A percentile compares a stretch with the other conserved stretches of the same genome.
Conservation (phyloP, 805 yeast species). For the Candida vaughaniae region DNA sequence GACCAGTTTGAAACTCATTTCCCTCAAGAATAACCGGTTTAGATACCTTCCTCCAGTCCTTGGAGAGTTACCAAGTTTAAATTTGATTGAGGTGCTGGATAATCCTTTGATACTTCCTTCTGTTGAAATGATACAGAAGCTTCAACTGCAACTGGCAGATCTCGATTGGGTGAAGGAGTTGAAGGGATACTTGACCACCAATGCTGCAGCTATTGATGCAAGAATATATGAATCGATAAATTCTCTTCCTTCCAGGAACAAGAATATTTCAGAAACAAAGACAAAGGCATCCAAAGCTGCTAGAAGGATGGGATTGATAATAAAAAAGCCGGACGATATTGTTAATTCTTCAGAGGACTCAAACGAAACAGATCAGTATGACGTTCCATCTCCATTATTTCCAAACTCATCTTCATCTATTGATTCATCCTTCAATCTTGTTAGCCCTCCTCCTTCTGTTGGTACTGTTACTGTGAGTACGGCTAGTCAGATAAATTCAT, state of each 20-base stretch:
- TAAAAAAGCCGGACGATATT: constrained; percentile 39
- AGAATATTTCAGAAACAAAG: constrained; percentile 38
- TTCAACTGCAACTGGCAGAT: constrained; percentile 37
- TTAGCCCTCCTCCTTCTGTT: constrained; percentile 15
- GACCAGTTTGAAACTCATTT: constrained; percentile 53
- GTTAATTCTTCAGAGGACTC: constrained; percentile 4
- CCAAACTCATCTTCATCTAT: constrained; percentile 18
- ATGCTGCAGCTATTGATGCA: constrained; percentile 29
- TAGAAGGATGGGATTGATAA: constrained; percentile 73
- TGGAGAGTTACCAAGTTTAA: constrained; percentile 50
- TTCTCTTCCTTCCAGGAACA: constrained; percentile 25
- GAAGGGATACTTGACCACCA: constrained; percentile 37
- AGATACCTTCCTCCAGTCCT: constrained; percentile 54
- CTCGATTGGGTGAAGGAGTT: constrained; percentile 46
- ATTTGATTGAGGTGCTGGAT: constrained; percentile 57
- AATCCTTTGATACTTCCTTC: constrained; percentile 61
- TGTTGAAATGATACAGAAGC: constrained; percentile 27
- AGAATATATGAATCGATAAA: constrained; percentile 22
- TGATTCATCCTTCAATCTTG: constrained; percentile 14
- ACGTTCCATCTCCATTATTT: constrained; percentile 15
- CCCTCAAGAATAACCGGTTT: constrained; percentile 58
- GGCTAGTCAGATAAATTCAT: not conserved
- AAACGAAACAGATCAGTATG: constrained; percentile 5
- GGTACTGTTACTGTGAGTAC: constrained; percentile 18
- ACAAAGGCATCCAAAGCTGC: constrained; percentile 62